Conservation (phyloP, 176 grass and related monocot species). For the Saccharum officinarum region DNA sequence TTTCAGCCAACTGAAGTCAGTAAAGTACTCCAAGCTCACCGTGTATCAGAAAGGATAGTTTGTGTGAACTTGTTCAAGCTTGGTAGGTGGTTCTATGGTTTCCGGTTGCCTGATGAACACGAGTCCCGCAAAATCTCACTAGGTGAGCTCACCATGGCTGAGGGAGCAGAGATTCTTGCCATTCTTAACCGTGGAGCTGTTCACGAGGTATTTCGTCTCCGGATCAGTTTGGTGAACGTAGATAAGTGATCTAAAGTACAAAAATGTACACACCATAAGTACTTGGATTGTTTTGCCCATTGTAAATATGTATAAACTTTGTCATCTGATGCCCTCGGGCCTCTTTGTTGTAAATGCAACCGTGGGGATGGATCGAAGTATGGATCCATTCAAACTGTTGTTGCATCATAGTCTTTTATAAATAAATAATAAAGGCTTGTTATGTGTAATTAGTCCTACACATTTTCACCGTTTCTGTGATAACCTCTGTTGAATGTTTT, state of each 20-base stretch:
- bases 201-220: conserved; percentile 75
- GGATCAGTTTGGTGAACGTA: conserved; percentile 47
- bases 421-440: conserved; percentile 19
- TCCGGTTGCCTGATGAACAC: conserved; percentile 63
- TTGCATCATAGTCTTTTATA: not conserved
- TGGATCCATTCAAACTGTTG: conserved; percentile 8
- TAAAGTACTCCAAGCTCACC: conserved; percentile 47
- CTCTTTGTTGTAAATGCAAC: conserved; percentile 29
- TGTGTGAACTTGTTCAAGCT: conserved; percentile 63
- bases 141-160: conserved; percentile 46
- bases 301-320: conserved; percentile 41
- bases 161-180: conserved; percentile 51
- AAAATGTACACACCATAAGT: not conserved
- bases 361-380: not conserved
- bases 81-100: conserved; percentile 88
- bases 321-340: conserved; percentile 18
- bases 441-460: not conserved
- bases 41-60: conserved; percentile 55
- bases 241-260: conserved; percentile 32
- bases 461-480: conserved; percentile 17
- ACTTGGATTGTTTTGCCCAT: not conserved
- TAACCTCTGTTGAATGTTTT: not conserved
- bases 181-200: conserved; percentile 82
- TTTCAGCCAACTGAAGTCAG: conserved; percentile 64
- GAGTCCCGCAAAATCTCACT: conserved; percentile 51